phyloP scores from a whole-genome alignment of 2,329 filamentous ascomycete species.

The Scopulariopsis brevicaulis region DNA sequence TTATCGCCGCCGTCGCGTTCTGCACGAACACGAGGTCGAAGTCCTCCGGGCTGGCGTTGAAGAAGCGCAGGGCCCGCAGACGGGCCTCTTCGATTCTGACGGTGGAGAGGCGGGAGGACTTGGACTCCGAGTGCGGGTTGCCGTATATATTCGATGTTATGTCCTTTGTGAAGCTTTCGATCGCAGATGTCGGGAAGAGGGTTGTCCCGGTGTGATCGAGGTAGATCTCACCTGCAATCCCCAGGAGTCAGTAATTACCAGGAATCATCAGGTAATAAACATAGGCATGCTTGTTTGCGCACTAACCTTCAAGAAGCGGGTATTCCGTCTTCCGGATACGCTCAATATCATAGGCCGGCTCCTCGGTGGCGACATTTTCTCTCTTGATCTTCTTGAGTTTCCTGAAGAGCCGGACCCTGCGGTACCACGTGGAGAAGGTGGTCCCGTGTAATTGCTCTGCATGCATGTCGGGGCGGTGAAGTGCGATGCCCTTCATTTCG shows the following conservation, averaged over 20 bases:
- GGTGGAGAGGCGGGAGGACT: conserved; percentile 67
- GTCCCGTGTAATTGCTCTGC: neutral
- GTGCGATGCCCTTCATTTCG: neutral
- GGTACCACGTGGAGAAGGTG: neutral
- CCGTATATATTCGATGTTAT: conserved; percentile 73
- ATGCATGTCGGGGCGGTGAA: neutral
- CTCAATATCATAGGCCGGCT: neutral
- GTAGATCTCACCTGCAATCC: conserved; percentile 45
- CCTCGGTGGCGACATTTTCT: neutral
- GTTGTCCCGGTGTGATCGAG: conserved; percentile 96
- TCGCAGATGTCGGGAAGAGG: conserved; percentile 64
- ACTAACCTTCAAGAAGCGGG: neutral
- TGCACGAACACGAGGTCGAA: conserved; percentile 88
- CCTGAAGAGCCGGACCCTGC: neutral
- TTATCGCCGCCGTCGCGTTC: conserved; percentile 86
- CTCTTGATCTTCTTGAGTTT: neutral
- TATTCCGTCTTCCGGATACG: neutral
- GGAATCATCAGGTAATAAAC: too few species aligned
- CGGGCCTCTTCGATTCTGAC: conserved; percentile 66
- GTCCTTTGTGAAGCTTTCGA: conserved; percentile 69
- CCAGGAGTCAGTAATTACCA: too few species aligned
- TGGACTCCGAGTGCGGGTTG: conserved; percentile 83
- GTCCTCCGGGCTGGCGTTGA: conserved; percentile 67
- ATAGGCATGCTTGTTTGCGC: too few species aligned
- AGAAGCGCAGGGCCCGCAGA: conserved; percentile 59